These are phyloP conservation scores for Jimgerdemannia lactiflua DNA, from an alignment of 192 early-diverging fungal genomes.

Conservation along the genomic window DNA sequence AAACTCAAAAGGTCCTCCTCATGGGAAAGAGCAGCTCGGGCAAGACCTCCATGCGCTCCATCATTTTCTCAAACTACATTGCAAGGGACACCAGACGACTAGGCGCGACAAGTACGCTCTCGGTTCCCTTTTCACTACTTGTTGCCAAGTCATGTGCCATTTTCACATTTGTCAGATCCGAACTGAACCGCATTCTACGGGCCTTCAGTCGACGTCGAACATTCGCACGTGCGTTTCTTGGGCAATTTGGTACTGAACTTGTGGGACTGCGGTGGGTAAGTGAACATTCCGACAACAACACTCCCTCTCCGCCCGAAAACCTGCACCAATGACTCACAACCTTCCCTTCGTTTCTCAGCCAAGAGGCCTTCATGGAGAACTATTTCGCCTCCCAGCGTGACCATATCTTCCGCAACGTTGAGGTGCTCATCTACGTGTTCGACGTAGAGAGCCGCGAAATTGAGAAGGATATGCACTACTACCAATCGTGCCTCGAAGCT, in stretches of 20 bases:
- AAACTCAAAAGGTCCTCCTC: constrained; percentile 74
- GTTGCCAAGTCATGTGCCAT: neutral
- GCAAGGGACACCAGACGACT: constrained; percentile 92
- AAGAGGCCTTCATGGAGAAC: constrained; percentile 96
- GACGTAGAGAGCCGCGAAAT: constrained; percentile 90
- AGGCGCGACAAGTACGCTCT: constrained; percentile 82
- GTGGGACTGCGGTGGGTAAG: constrained; percentile 92
- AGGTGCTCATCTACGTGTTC: constrained; percentile 99
- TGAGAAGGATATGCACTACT: constrained; percentile 90
- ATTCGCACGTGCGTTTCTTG: constrained; percentile 93
- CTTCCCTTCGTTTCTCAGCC: constrained; percentile 42
- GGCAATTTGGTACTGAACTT: constrained; percentile 96
- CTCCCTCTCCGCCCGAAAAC: neutral
- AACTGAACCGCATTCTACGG: neutral
- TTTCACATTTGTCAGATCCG: neutral
- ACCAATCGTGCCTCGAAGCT: constrained; percentile 83
- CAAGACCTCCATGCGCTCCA: constrained; percentile 98
- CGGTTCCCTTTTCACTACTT: neutral
- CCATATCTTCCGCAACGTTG: constrained; percentile 96
- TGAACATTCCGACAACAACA: neutral
- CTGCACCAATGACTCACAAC: neutral
- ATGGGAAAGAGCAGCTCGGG: constrained; percentile 98
- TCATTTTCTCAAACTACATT: constrained; percentile 98
- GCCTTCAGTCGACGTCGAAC: constrained; percentile 88
- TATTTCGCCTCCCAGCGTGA: constrained; percentile 92